Base-by-base conservation (phyloP, 2,329 filamentous ascomycete species). In the Xylaria arbuscula region DNA sequence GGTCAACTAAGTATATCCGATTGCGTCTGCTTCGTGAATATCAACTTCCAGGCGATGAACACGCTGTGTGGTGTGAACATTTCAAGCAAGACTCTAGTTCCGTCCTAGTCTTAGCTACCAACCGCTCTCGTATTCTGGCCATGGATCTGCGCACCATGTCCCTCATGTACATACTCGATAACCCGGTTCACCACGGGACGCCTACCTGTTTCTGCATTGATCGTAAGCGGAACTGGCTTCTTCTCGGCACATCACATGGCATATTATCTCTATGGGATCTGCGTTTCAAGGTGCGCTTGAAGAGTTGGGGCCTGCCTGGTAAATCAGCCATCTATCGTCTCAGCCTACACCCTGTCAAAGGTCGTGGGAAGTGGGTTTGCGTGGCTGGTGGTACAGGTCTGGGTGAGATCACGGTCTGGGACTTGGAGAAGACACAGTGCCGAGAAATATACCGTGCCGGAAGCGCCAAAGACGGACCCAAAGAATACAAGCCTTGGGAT, bases 261-360 rank as follows among this genome's bases (percentile, higher is more conserved):
- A 91, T 98, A 34, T 84, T 99, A 8, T 92, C 97, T 77, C 86
- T 99, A 1, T 99, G 96, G 96, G 96, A 99, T 80, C 85, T 99
- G 48, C 91, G 96, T n/a, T 99, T 99, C 84, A 92, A 90, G 72
- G 88, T 98, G 74, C 89, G 93, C 24, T 84, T 98, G 28, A 94
- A 93, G 78, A 92, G 91, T 15, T 98, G 94, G 93, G 93, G 93
- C 0, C 87, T 98, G 34, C 90, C 93, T 0, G 93, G 92, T 24
- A 92, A 92, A 68, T 89, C 91, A 0, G 86, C 93, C 19, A 93
- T 98, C 70, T 91, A 95, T 74, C 88, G 93, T 38, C 85, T 99
- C 17, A 86, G 89, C 65, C 84, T 97, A 0, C 93, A 97, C 76
- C 93, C 94, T 0, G 87, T 87, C 28, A 93, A 90, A 77, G 92